Conservation (phyloP, 2,329 filamentous ascomycete species). For the Phialophora tarda region DNA sequence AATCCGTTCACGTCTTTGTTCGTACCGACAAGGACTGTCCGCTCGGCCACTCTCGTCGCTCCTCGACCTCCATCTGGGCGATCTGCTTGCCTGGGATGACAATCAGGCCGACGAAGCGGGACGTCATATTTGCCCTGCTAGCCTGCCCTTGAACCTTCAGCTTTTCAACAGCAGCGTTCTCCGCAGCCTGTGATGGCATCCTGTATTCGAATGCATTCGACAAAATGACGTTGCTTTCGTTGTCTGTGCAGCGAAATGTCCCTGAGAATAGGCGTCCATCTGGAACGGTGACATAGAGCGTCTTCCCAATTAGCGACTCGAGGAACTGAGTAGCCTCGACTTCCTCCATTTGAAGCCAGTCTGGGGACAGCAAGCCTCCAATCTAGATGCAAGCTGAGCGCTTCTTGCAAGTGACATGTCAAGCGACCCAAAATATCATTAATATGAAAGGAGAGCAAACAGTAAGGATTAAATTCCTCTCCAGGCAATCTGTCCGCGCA, state of each 20-base stretch:
- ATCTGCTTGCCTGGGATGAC: slow-evolving; percentile 89
- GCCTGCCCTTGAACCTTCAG: slow-evolving; percentile 46
- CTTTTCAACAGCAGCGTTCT: slow-evolving; percentile 50
- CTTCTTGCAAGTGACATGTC: not conserved
- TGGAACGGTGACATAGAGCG: slow-evolving; percentile 37
- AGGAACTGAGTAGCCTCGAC: slow-evolving; percentile 38
- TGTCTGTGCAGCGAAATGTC: slow-evolving; percentile 91
- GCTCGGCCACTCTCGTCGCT: slow-evolving; percentile 47
- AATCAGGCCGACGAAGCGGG: slow-evolving; percentile 84
- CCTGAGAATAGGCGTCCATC: slow-evolving; percentile 80
- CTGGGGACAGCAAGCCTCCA: not conserved
- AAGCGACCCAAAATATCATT: not conserved
- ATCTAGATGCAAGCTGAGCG: not conserved
- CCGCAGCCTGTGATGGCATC: slow-evolving; percentile 64
- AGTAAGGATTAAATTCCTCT: not conserved
- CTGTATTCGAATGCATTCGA: slow-evolving; percentile 88
- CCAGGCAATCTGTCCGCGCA: not conserved
- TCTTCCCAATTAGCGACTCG: slow-evolving; percentile 39
- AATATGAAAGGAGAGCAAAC: not conserved
- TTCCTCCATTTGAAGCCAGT: slow-evolving; percentile 32
- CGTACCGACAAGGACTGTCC: slow-evolving; percentile 32
- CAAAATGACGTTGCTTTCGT: slow-evolving; percentile 86
- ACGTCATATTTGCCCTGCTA: slow-evolving; percentile 74
- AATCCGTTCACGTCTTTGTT: slow-evolving; percentile 28
- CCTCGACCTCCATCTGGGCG: slow-evolving; percentile 84